Base-by-base conservation (phyloP, 108 stramenopile genomes). In the Poteriospumella lacustris region DNA sequence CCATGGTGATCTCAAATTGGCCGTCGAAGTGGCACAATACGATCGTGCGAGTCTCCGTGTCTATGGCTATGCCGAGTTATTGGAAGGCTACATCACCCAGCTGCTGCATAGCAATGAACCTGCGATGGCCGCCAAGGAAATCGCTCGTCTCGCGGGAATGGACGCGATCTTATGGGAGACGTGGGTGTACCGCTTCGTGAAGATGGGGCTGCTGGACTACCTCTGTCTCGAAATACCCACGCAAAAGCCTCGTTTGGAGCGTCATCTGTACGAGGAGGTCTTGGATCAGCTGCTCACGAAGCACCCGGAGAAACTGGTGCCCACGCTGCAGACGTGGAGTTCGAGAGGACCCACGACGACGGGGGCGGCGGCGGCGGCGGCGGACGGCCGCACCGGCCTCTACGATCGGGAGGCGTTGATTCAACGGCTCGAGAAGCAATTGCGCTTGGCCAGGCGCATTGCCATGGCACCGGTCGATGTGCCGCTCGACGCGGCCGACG, bases 161-260 rank as follows among this genome's bases (percentile, higher is more conserved):
- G 70, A 73, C 42, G 41, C 42, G 5, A 12, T 56, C 9, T 24
- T 73, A 56, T 73, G 70, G 70, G 70, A 73, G 31, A 73, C 5
- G 15, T 5, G 5, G 33, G 31, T 73, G 15, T 38, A 52, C 3
- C 15, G 31, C 9, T 73, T 73, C 41, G 42, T 12, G 9, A 5
- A 73, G 26, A n/a, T 26, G 15, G 3, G 36, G 12, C 19, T 26
- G 3, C 15, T 73, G 40, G 26, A 56, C 31, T 73, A 26, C 47
- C 43, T 73, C n/a, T 44, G 44, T 19, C 70, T 33, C 15, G 26
- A 9, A 5, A 3, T 73, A 5, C 70, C 70, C 3, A 5, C 36
- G 19, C 31, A 73, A 24, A 67, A 15, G 12, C 64, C 64, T 31
- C 64, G 64, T 31, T 19, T 67, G 9, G 36, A 9, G 15, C 36